Evolutionary conservation across 106 monocot genomes (phyloP).

Genomic region (Dioscorea dumetorum): DNA sequence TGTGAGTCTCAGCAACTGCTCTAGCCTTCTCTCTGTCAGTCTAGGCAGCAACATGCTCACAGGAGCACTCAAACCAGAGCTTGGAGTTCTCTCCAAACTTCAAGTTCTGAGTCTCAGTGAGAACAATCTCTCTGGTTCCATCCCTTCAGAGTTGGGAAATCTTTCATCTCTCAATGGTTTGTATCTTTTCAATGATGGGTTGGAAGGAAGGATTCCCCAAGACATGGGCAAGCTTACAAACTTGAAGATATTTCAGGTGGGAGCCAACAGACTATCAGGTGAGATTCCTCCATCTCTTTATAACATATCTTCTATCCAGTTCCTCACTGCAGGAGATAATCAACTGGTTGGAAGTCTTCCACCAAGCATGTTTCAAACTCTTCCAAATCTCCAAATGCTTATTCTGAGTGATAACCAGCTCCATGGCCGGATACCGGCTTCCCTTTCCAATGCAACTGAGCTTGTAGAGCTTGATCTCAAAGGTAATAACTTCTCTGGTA

Average conservation of each 20-base stretch:
- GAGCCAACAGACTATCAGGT: conserved; percentile 6
- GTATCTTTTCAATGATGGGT: background rate
- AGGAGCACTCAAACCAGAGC: background rate
- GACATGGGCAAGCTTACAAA: background rate
- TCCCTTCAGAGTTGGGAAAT: conserved; percentile 6
- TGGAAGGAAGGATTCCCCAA: conserved; percentile 4
- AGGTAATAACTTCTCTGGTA: conserved; percentile 1
- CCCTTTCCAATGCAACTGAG: background rate
- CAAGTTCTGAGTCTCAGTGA: background rate
- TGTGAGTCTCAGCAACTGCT: background rate
- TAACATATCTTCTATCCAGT: conserved; percentile 1
- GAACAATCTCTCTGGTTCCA: conserved; percentile 1
- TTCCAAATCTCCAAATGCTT: conserved; percentile 3
- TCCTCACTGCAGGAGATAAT: background rate
- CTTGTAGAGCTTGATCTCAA: background rate
- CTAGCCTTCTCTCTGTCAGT: background rate
- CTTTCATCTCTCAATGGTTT: background rate
- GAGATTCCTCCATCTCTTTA: conserved; percentile 7
- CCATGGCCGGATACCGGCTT: background rate
- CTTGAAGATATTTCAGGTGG: background rate
- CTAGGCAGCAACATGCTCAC: background rate
- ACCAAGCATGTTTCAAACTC: background rate
- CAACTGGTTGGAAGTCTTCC: conserved; percentile 4
- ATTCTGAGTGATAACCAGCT: background rate
- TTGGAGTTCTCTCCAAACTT: background rate